Evolutionary conservation across 169 alveolate species (phyloP), one percentile per base, ranked within the genome.

Genomic region (Hepatocystis sp.): DNA sequence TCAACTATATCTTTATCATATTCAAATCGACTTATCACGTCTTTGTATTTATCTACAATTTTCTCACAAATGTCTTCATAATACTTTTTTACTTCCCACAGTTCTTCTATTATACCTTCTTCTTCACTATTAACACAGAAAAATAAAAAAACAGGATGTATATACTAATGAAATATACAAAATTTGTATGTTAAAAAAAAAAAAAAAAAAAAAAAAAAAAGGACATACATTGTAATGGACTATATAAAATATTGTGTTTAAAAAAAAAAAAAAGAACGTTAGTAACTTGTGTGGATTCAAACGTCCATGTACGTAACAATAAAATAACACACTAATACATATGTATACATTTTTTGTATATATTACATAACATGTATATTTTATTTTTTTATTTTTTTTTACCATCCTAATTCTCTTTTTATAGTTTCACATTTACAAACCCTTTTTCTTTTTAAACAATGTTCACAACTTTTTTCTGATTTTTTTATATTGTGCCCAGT

Each of bases 41-140:
- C 89, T 63, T 60, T 32, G 46, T 81, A 81, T 17, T 63, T 81
- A 34, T 63, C 89, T 19, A 63, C 89, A 61, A 81, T 81, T 15
- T 81, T 81, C 17, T 63, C 84, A 51, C 89, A 81, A 7, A 81
- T 64, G 46, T 81, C 89, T 19, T 81, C 84, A 46, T 81, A 81
- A 23, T 63, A 42, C 17, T 42, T 81, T 32, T 51, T 81, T n/a
- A 53, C 25, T 13, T 60, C 67, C 5, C n/a, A 11, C 40, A 81
- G 30, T 8, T 81, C 89, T 0, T 51, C 44, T 25, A 81, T 19
- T 25, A 42, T 55, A 2, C 23, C 10, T 27, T 8, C 44, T 8
- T 60, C 44, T 32, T 71, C 86, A 19, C 86, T 71, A 65, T 46
- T 27, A 63, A 47, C 17, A 34, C 21, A 23, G 4, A 17, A 58